Conservation (phyloP, 2,329 filamentous ascomycete species). For the Ophiostoma novo-ulmi region DNA sequence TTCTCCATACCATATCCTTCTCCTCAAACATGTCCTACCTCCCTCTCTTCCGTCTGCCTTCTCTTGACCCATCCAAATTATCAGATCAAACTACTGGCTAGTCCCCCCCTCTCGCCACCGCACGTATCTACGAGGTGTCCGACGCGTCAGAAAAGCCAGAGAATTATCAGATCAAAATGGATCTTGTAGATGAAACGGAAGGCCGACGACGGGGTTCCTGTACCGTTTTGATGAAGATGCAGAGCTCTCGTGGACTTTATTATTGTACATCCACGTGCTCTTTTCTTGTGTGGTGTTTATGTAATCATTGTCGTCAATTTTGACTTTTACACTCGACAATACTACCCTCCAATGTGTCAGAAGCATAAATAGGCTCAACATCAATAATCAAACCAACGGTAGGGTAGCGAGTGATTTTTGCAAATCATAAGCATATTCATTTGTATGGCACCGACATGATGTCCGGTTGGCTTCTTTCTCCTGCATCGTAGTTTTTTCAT, state of each 20-base stretch:
- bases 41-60: neutral
- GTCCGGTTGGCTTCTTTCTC: too few relatives aligned
- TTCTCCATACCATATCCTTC: neutral
- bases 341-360: too few relatives aligned
- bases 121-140: conserved; percentile 8
- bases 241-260: neutral
- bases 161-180: conserved; percentile 5
- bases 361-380: too few relatives aligned
- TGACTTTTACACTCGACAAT: neutral
- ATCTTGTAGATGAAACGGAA: neutral
- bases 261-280: neutral
- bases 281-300: neutral
- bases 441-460: too few relatives aligned
- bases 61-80: conserved; percentile 7
- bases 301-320: neutral
- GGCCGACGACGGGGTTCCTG: neutral
- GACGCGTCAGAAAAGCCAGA: neutral
- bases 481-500: too few relatives aligned
- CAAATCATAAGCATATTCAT: too few relatives aligned
- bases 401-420: too few relatives aligned
- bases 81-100: conserved; percentile 10
- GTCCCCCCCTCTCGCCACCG: neutral
- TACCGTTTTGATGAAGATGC: neutral
- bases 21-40: neutral
- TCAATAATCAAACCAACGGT: too few relatives aligned